A percentile compares a stretch with the other conserved stretches of the same genome.
Evolutionary conservation across 2,329 filamentous ascomycete genomes (phyloP).

Genomic region (Colletotrichum aenigma): DNA sequence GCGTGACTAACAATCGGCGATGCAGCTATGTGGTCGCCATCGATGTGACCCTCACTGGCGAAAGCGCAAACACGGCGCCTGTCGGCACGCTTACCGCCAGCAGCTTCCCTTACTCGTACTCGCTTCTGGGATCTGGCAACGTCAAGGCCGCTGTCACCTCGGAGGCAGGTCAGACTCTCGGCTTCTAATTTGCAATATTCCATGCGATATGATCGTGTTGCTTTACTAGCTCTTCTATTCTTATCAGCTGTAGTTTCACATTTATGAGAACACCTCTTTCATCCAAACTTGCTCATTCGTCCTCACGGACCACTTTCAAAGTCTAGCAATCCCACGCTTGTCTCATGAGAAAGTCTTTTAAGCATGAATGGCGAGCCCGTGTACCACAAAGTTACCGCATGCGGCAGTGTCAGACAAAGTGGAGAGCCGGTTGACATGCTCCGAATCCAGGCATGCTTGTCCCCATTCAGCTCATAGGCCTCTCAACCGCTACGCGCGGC

Average conservation of each 20-base stretch:
- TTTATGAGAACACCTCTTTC: neutral
- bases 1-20: neutral
- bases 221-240: neutral
- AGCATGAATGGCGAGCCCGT: neutral
- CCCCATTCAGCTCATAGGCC: neutral
- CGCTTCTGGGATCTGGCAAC: conserved; percentile 42
- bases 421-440: neutral
- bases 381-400: neutral
- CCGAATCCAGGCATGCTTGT: neutral
- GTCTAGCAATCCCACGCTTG: neutral
- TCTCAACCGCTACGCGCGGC: neutral
- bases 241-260: neutral
- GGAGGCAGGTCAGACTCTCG: conserved; percentile 37
- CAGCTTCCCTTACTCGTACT: conserved; percentile 52
- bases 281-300: neutral
- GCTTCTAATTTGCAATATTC: neutral
- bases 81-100: conserved; percentile 49
- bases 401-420: neutral
- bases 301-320: neutral
- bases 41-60: conserved; percentile 43
- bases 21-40: conserved; percentile 35
- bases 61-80: conserved; percentile 48
- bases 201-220: neutral
- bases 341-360: neutral
- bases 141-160: conserved; percentile 43